phyloP scores from a whole-genome alignment of 1,284 basidiomycete species.

The Malassezia equina region DNA sequence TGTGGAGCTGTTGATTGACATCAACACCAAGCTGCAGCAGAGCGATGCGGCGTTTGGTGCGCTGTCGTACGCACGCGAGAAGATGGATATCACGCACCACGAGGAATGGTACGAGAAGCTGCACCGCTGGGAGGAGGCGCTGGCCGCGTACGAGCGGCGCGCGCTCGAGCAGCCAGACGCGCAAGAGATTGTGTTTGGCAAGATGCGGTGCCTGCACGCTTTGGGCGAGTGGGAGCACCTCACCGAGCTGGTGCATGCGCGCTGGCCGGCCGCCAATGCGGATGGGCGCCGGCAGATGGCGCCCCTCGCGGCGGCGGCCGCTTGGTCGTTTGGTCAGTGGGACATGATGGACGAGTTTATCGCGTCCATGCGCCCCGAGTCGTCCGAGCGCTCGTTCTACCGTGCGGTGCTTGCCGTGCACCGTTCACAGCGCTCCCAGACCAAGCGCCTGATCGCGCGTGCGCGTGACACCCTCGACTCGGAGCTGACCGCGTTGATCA shows the following conservation, averaged over 20 bases:
- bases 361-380: conserved; percentile 81
- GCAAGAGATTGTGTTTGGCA: conserved; percentile 64
- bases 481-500: conserved; percentile 81
- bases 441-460: conserved; percentile 77
- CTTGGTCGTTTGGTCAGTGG: conserved; percentile 95
- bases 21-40: conserved; percentile 94
- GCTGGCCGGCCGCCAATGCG: conserved; percentile 72
- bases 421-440: conserved; percentile 86
- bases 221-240: conserved; percentile 95
- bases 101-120: conserved; percentile 98
- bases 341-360: conserved; percentile 98
- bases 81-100: conserved; percentile 67
- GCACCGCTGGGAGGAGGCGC: conserved; percentile 89
- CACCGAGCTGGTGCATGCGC: conserved; percentile 73
- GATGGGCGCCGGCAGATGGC: conserved; percentile 86
- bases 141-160: conserved; percentile 74
- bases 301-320: conserved; percentile 89
- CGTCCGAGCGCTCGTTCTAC: conserved; percentile 90
- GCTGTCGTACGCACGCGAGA: conserved; percentile 41
- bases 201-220: conserved; percentile 92
- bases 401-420: conserved; percentile 90
- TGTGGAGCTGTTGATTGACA: conserved; percentile 87
- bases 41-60: conserved; percentile 45
- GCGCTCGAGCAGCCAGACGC: conserved; percentile 54
- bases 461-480: conserved; percentile 89